Evolutionary conservation across 2,329 filamentous ascomycete genomes (phyloP).

Genomic region (Cordyceps farinosa): DNA sequence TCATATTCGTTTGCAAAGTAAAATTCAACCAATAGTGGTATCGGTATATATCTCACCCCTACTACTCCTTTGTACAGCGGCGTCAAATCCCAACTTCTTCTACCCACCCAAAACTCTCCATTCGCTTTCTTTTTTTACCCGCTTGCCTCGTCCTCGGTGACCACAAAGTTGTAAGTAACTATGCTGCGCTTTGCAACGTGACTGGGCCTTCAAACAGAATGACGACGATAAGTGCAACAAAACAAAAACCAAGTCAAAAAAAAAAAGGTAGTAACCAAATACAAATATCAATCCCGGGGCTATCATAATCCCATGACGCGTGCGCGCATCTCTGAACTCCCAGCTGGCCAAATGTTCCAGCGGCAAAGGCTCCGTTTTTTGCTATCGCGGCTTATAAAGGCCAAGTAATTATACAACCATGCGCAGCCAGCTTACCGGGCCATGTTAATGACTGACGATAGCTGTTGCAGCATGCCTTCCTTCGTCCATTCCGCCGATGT

Average conservation of each 20-base stretch:
- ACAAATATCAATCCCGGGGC: constrained; percentile 12
- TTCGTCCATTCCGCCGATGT: constrained; percentile 59
- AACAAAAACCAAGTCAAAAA: constrained; percentile 1
- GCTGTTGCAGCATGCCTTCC: constrained; percentile 63
- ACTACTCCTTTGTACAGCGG: constrained; percentile 25
- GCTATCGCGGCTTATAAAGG: background rate
- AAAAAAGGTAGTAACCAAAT: background rate
- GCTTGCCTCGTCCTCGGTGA: background rate
- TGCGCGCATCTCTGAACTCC: constrained; percentile 8
- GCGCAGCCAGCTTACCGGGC: constrained; percentile 72
- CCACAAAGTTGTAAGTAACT: background rate
- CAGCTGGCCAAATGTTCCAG: constrained; percentile 3
- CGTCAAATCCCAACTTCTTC: constrained; percentile 12
- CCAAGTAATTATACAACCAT: constrained; percentile 15
- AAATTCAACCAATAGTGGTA: constrained; percentile 21
- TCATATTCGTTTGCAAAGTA: background rate
- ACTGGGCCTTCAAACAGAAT: constrained; percentile 7
- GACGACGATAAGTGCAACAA: constrained; percentile 6
- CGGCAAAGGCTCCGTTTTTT: background rate
- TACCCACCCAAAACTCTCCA: constrained; percentile 1
- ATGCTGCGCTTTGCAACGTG: background rate
- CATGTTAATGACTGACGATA: constrained; percentile 53
- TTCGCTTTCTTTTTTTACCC: constrained; percentile 21
- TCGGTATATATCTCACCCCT: constrained; percentile 25
- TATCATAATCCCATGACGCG: constrained; percentile 12